These are phyloP conservation scores for Dactylorhiza incarnata DNA, from an alignment of 106 monocot genomes.

Conservation along the genomic window DNA sequence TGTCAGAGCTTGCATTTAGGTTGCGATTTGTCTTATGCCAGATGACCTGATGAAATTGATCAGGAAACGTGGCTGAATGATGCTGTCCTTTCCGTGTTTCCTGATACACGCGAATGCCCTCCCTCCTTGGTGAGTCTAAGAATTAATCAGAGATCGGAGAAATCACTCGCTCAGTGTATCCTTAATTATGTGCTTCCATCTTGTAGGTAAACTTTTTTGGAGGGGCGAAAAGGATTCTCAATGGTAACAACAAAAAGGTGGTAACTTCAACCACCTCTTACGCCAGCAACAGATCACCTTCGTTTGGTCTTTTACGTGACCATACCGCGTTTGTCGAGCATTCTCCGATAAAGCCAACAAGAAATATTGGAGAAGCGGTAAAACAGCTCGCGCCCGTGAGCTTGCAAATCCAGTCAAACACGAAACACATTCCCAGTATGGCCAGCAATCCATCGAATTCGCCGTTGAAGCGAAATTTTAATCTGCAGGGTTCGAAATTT, in stretches of 20 bases:
- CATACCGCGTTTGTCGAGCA: slow-evolving; percentile 18
- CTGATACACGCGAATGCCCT: slow-evolving; percentile 70
- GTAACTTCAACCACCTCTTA: slow-evolving; percentile 21
- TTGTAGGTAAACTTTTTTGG: slow-evolving; percentile 68
- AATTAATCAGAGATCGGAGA: background rate
- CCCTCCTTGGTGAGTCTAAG: slow-evolving; percentile 72
- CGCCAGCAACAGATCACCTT: slow-evolving; percentile 13
- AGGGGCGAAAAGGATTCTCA: slow-evolving; percentile 45
- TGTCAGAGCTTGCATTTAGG: slow-evolving; percentile 37
- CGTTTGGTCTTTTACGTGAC: slow-evolving; percentile 24
- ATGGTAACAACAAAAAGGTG: slow-evolving; percentile 29
- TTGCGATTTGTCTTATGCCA: slow-evolving; percentile 71
- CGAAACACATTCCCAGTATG: slow-evolving; percentile 19
- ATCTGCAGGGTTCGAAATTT: slow-evolving; percentile 20
- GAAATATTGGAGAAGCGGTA: slow-evolving; percentile 63
- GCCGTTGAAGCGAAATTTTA: slow-evolving; percentile 50
- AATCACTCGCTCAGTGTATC: background rate
- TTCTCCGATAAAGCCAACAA: slow-evolving; percentile 22
- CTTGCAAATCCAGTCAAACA: slow-evolving; percentile 26
- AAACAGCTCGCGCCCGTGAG: slow-evolving; percentile 68
- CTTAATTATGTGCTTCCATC: background rate
- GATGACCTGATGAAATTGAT: slow-evolving; percentile 71
- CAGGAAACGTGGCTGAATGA: slow-evolving; percentile 97
- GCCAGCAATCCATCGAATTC: slow-evolving; percentile 15
- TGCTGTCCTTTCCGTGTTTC: slow-evolving; percentile 65